These are phyloP conservation scores for Camptophora hylomeconis DNA, from an alignment of 2,329 filamentous ascomycete genomes.

Conservation along the genomic window DNA sequence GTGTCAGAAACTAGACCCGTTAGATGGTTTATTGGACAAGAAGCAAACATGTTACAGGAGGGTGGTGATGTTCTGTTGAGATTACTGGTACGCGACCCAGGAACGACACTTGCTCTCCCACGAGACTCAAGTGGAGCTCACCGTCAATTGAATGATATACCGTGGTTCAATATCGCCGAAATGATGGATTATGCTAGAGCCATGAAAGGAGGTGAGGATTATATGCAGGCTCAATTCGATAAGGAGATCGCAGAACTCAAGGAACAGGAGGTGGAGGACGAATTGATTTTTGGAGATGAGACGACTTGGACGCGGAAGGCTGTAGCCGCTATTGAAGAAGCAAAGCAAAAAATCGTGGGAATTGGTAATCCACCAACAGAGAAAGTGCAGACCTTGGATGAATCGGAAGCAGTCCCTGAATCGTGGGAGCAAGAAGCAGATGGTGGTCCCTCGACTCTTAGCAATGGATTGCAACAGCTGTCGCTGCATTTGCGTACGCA, in stretches of 20 bases:
- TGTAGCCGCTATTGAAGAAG: conserved; percentile 56
- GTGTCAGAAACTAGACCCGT: conserved; percentile 81
- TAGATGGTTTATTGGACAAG: conserved; percentile 80
- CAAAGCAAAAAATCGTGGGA: conserved; percentile 60
- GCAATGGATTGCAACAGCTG: conserved; percentile 18
- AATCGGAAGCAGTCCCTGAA: conserved; percentile 8
- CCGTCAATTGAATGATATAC: conserved; percentile 60
- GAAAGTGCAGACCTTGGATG: conserved; percentile 9
- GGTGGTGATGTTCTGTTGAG: conserved; percentile 83
- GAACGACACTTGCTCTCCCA: conserved; percentile 77
- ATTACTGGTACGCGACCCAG: conserved; percentile 66
- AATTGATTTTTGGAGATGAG: conserved; percentile 82
- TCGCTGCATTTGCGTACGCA: conserved; percentile 14
- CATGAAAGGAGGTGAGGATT: conserved; percentile 85
- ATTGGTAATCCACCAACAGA: conserved; percentile 51
- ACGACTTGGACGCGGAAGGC: conserved; percentile 87
- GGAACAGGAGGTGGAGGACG: conserved; percentile 73
- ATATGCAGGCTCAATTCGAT: conserved; percentile 72
- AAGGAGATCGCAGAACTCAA: conserved; percentile 62
- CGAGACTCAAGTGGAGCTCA: conserved; percentile 64
- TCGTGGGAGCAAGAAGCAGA: conserved; percentile 10
- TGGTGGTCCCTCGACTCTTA: conserved; percentile 13
- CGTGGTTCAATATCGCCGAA: conserved; percentile 90
- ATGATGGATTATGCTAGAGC: conserved; percentile 89
- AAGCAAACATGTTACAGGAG: conserved; percentile 64